Evolutionary conservation across 1,139 yeast species (phyloP), one percentile per base, ranked within the genome.

Genomic region (Trichomonascaceae sp.): DNA sequence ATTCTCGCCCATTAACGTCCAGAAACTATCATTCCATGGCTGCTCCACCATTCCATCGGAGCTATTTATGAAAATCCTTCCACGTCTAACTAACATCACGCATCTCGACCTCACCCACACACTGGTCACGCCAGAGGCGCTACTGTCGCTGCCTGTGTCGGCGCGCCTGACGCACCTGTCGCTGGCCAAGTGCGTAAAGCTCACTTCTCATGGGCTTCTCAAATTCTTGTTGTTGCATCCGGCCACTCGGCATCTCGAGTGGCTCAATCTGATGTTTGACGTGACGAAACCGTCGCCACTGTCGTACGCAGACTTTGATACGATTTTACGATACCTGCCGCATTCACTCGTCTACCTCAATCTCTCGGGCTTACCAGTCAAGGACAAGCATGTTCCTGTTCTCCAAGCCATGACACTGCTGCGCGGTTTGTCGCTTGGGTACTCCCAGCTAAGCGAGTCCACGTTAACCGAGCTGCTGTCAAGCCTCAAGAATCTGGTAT

Each of bases 71-170:
- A 69, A 67, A 40, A 53, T 82, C 3, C 59, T 87, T 28, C 74
- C 76, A 4, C 64, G 64, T 37, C 61, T 81, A 28, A 67, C 70
- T 13, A 67, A 69, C 43, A 57, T 85, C 33, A 70, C 73, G 40
- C 69, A 85, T 41, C 62, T 85, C 26, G 97, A 85, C 52, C 64
- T 85, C 36, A 75, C 82, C 16, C 95, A 84, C 49, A 85, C 96
- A 0, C 74, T 78, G 28, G 71, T 84, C 20, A 73, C 75, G 3
- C 73, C 78, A 3, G 61, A 67, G 4, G 69, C 68, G 2, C 59
- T 78, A 40, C 54, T 67, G 40, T 48, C 58, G 39, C 51, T 77
- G 37, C 71, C 85, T 28, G 49, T 60, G 22, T 51, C 72, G 27
- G 71, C 77, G 30, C 59, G 69, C 46, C 60, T 85, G 27, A 76